Base-by-base conservation (phyloP, 108 stramenopile genomes). In the Cyclotella atomus region DNA sequence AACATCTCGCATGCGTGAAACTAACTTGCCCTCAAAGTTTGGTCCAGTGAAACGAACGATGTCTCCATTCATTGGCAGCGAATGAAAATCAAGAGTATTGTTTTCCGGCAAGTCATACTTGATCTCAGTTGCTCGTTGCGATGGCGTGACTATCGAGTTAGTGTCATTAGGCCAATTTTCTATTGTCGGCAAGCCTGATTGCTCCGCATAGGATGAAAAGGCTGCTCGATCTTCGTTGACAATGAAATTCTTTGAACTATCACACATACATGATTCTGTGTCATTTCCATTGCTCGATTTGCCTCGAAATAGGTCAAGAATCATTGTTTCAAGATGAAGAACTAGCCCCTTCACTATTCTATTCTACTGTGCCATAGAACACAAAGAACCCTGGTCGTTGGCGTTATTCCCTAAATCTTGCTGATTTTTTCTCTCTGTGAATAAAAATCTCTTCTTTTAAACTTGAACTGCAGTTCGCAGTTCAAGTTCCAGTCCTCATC, bases 1-100 rank as follows among this genome's bases (percentile, higher is more conserved):
- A n/a, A 70, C 71, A 43, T 79, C 78, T 72, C 78, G 45, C 28
- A 68, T 55, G 4, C 70, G 78, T 61, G 71, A 72, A 38, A 79
- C 65, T 6, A 72, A 32, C 46, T 72, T 72, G 9, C 78, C 78
- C 55, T 72, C 71, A 68, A 79, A 79, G 35, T 36, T 38, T 35
- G 65, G 65, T 3, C 78, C 70, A 24, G 1, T 62, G 27, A 79
- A 62, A 23, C 23, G 17, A 32, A 79, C 41, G 5, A 50, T 44
- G 24, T 53, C 59, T 56, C 78, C 78, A 63, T 79, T 68, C 59
- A 72, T 43, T 21, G 78, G 78, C 17, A 72, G n/a, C 25, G 52
- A 59, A 10, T 44, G 34, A 20, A 45, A 20, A 57, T 17, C 64
- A 47, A 21, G 34, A 34, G n/a, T 19, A 28, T 30, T 36, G 17